Percentiles rank a stretch among this genome's conserved stretches.
Conservation (phyloP, 179 eudicot genomes). For the Carnegiea gigantea region DNA sequence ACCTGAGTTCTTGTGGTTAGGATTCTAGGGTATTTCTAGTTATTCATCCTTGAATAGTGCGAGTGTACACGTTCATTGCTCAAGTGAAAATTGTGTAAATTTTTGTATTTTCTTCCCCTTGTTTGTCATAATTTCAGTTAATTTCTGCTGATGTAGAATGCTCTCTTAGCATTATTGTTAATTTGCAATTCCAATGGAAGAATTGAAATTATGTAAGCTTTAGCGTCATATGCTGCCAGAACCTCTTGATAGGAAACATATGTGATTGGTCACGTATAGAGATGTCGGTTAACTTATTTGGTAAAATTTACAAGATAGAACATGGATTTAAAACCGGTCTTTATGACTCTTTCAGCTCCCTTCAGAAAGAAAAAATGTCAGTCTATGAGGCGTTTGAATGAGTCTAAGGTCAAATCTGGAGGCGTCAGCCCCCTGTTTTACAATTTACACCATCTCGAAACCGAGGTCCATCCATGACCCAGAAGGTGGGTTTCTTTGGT, state of each 20-base stretch:
- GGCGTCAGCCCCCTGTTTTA: no score
- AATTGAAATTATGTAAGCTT: not conserved
- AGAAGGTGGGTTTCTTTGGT: no score
- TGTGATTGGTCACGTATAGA: not conserved
- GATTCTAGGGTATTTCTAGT: not conserved
- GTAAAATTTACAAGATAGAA: no score
- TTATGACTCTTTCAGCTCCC: no score
- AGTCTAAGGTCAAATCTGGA: no score
- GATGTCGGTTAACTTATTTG: no score
- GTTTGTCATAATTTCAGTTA: not conserved
- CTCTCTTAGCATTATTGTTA: not conserved
- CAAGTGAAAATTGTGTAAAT: constrained; percentile 6
- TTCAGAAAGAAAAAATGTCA: no score
- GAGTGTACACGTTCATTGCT: not conserved
- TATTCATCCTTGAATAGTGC: not conserved
- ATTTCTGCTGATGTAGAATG: not conserved
- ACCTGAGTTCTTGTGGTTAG: not conserved
- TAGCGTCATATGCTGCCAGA: not conserved
- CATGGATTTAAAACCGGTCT: no score
- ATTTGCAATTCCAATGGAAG: not conserved
- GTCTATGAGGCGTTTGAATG: no score
- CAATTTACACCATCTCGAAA: no score
- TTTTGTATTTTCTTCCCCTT: not conserved
- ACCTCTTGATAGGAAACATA: not conserved
- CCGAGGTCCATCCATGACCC: no score